Evolutionary conservation across 1,284 basidiomycete species (phyloP), one percentile per base, ranked within the genome.

Genomic region (Volvariella surrecta): DNA sequence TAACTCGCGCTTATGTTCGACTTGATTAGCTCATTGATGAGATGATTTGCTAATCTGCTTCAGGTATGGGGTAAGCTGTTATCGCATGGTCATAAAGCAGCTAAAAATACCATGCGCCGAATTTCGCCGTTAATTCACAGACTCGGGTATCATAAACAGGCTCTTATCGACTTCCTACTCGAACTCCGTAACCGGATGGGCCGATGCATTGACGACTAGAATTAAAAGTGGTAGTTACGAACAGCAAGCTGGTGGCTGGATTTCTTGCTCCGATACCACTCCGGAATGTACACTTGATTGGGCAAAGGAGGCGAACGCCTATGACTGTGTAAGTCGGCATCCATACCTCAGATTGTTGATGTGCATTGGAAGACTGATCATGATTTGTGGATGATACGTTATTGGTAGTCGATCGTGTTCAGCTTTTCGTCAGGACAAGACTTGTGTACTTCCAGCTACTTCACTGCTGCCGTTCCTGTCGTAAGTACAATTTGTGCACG

Each of bases 221-320:
- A 75, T 76, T 49, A 60, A 67, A 70, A 60, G 57, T 17, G 71
- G 73, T 13, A 50, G 55, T 3, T 71, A 61, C 55, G 52, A 56
- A 32, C 63, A 66, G 4, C 48, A 55, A 11, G 62, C 66, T 0
- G 51, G 55, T 2, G 56, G 54, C 28, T 76, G 74, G 74, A 64
- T 75, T 40, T 60, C 61, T 37, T 71, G 71, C 55, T 68, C 70
- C 16, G 66, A 63, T 2, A 62, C 59, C 6, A 71, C 67, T 3
- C 51, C 61, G 35, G 56, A 59, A 22, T 75, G 73, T 49, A 71
- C 73, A 15, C 58, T 74, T 4, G 66, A 66, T 10, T 76, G 75
- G 74, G 72, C 73, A 6, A 43, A 57, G 42, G 73, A 79, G 42
- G 57, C 71, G 1, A 79, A 78, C 49, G 55, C 62, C 2, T 68